These are phyloP conservation scores for Murraya paniculata DNA, from an alignment of 345 rosid genomes.

Conservation along the genomic window DNA sequence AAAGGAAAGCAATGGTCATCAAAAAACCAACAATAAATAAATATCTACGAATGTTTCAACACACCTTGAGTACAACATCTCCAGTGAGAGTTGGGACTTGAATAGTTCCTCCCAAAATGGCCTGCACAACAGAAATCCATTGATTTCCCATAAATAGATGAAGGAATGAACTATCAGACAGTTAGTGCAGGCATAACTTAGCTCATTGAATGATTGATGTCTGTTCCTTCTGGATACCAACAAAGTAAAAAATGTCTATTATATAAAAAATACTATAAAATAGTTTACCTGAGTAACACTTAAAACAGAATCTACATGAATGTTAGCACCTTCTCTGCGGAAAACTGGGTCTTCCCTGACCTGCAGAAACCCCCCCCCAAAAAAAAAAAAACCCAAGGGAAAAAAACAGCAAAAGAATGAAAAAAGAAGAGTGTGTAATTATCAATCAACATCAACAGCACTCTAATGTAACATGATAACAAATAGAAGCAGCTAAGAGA, in stretches of 20 bases:
- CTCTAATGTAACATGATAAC: neutral
- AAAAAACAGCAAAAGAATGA: neutral
- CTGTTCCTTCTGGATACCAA: neutral
- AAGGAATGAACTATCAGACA: neutral
- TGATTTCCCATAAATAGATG: neutral
- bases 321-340: conserved; percentile 89
- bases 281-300: conserved; percentile 73
- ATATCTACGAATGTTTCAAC: conserved; percentile 10
- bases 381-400: neutral
- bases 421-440: neutral
- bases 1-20: neutral
- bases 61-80: conserved; percentile 96
- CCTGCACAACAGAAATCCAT: conserved; percentile 48
- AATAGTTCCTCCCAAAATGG: conserved; percentile 93
- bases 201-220: neutral
- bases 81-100: conserved; percentile 98
- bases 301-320: conserved; percentile 83
- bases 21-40: conserved; percentile 5
- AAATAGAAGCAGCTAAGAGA: conserved; percentile 6
- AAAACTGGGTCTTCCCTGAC: conserved; percentile 93
- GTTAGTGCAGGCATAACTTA: neutral
- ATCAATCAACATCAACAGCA: neutral
- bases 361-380: conserved; percentile 25
- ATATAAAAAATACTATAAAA: neutral
- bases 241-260: neutral